Conservation (phyloP, 192 early-diverging fungal genomes). For the Entomortierella chlamydospora region DNA sequence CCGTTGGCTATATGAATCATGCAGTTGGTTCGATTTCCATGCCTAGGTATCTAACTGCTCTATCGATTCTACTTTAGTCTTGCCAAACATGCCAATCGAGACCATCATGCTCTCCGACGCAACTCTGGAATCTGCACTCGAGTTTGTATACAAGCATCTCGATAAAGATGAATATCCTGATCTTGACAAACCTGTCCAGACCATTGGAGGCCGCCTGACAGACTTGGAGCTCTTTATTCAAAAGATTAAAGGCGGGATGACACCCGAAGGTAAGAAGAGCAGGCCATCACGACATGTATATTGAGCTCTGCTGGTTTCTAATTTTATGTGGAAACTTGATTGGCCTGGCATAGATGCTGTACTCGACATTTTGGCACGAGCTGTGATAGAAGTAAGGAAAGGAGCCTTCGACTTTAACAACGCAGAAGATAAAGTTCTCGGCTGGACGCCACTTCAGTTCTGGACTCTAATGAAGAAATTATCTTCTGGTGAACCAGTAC, state of each 20-base stretch:
- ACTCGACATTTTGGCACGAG: constrained; percentile 83
- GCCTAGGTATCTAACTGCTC: too few relatives aligned
- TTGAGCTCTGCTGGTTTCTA: not conserved
- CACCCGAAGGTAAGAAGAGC: constrained; percentile 61
- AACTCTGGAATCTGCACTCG: constrained; percentile 67
- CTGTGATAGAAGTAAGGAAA: constrained; percentile 91
- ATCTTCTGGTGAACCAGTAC: constrained; percentile 63
- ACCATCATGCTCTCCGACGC: constrained; percentile 77
- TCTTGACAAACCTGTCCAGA: constrained; percentile 63
- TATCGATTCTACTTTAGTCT: too few relatives aligned
- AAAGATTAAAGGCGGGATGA: constrained; percentile 83
- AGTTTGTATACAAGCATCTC: constrained; percentile 67
- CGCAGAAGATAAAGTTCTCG: constrained; percentile 40
- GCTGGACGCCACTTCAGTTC: constrained; percentile 92
- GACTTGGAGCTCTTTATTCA: constrained; percentile 92
- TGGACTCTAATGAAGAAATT: constrained; percentile 87
- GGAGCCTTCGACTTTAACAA: constrained; percentile 81
- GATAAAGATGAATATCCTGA: constrained; percentile 54
- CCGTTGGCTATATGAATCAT: too few relatives aligned
- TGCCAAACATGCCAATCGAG: constrained; percentile 79
- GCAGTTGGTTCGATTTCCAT: too few relatives aligned
- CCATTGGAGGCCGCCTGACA: constrained; percentile 90
- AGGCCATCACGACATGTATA: too few relatives aligned
- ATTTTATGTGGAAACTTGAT: not conserved
- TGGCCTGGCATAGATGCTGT: constrained; percentile 70